Evolutionary conservation across 1,284 basidiomycete species (phyloP).

Genomic region (Cryptococcus neoformans): DNA sequence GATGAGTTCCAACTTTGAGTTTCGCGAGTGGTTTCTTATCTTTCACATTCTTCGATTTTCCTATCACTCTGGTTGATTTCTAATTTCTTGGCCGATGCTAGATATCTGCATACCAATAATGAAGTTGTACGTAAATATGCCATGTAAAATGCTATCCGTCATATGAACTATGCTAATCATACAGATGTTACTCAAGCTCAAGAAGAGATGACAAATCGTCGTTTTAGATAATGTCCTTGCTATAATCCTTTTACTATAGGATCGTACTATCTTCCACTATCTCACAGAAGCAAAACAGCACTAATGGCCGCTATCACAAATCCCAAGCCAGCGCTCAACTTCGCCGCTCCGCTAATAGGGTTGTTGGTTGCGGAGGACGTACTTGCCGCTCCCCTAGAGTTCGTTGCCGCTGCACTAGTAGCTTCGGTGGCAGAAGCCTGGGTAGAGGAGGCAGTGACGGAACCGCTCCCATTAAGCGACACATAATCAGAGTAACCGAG

Average conservation of each 20-base stretch:
- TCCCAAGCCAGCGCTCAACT: background rate
- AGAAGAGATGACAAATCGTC: no score
- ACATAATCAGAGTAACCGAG: slow-evolving; percentile 6
- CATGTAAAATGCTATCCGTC: no score
- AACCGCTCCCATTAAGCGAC: background rate
- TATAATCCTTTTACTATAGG: background rate
- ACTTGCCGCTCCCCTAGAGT: background rate
- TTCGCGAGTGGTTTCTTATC: no score
- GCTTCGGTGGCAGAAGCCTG: background rate
- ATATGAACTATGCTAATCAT: no score
- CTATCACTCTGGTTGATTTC: no score
- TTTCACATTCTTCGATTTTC: no score
- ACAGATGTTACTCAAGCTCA: no score
- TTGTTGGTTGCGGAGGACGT: background rate
- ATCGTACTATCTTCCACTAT: background rate
- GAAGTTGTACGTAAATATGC: no score
- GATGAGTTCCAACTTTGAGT: no score
- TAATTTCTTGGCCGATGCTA: no score
- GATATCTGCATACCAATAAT: no score
- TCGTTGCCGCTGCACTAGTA: background rate
- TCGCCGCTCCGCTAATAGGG: background rate
- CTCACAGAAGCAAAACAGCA: background rate
- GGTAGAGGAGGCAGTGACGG: background rate
- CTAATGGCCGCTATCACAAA: background rate
- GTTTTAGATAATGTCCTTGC: background rate